Base-by-base conservation (phyloP, 1,284 basidiomycete species). In the Trametes pubescens region DNA sequence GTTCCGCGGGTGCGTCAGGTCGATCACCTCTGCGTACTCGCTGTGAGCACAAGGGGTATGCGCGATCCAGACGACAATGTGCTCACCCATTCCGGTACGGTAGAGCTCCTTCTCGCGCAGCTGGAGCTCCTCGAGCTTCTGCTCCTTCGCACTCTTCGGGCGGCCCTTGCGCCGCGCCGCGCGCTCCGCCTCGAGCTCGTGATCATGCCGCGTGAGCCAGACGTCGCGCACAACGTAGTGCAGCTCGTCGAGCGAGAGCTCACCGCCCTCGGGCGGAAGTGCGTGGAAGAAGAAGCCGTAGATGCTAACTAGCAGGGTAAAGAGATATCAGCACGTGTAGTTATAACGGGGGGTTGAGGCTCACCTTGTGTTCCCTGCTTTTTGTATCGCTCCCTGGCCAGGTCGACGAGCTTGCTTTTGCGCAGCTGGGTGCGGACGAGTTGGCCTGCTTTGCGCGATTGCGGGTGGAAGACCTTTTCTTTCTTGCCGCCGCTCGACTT, bases 391-490 rank as follows among this genome's bases (percentile, higher is more conserved):
- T 89, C 85, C 57, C 81, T 78, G 26, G 82, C 78, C 52, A 84
- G 80, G 66, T 85, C 84, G 18, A 81, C 82, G 22, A 95, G 81
- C 76, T 91, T 95, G 26, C 83, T 82, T 69, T 90, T 90, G 61
- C 94, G 84, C 26, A 94, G 78, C 56, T 90, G 85, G 57, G 87
- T 84, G 40, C 94, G 86, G 21, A 86, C 83, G 11, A 95, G 82
- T 74, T 95, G 94, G 21, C 84, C 87, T 2, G 95, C 94, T 82
- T 93, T 93, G 64, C 92, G 82, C 34, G 92, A 94, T 58, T 88
- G 81, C 4, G 92, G 92, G 73, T 94, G 92, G 67, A 90, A 90
- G 11, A 93, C 71, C 71, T 93, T 93, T 71, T 92, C 90, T 77
- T 87, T 92, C 74, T 88, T 90, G 9, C 68, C 66, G 16, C 65